Base-by-base conservation (phyloP, 2,329 filamentous ascomycete species). In the Fusarium tricinctum region DNA sequence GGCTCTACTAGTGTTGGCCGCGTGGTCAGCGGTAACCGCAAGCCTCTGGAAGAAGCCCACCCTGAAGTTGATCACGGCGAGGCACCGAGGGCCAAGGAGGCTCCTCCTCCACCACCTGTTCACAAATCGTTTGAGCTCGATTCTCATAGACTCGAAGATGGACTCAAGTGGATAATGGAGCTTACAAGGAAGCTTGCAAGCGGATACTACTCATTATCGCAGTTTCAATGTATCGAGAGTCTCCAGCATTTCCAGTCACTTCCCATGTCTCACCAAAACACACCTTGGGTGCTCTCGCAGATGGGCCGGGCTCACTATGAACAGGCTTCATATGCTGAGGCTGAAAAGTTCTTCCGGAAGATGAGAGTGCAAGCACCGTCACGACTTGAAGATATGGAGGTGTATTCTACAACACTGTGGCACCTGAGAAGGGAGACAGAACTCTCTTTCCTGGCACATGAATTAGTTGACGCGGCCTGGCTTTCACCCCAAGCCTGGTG, bases 361-460 rank as follows among this genome's bases (percentile, higher is more conserved):
- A 88, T 99, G 69, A 90, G 93, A 50, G 87, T 91, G 32, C 85
- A 96, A 70, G 90, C 92, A 14, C 95, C 95, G 1, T 92, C 92
- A 2, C 89, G 93, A 6, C 85, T 97, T 44, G 92, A 97, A 76
- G 94, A 97, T 75, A 97, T 98, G 94, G 96, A 99, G 77, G 90
- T 98, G 35, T 99, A 97, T 80, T 98, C 95, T 15, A 99, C 96
- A 1, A 91, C 97, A n/a, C 85, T 99, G n/a, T 99, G 97, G 96
- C 94, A 97, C 78, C 82, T 97, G 66, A 97, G 97, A 79, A 91
- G 92, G 67, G 95, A 97, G 75, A 92, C 94, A 0, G 93, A 97
- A 64, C 85, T 99, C 22, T 94, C 95, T 1, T 97, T 96, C 79
- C 85, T 99, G 28, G 93, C 95, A 1, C 95, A 98, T 75, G 93